These are phyloP conservation scores for Colletotrichum sp. DNA, from an alignment of 2,329 filamentous ascomycete species.

Conservation along the genomic window DNA sequence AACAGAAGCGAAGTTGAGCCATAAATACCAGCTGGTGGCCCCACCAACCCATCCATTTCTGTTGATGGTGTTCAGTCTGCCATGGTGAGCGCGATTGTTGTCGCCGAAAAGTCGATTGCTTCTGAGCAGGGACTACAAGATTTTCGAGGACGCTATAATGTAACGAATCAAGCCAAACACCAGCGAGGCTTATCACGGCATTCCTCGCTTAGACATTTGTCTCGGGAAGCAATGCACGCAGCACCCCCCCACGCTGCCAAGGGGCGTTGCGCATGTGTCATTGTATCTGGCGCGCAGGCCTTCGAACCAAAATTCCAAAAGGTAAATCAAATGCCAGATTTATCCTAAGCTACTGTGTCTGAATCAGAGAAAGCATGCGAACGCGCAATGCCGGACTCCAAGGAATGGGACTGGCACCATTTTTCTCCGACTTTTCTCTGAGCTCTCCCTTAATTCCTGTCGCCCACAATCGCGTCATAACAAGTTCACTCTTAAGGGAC, in stretches of 20 bases:
- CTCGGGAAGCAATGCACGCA: not conserved
- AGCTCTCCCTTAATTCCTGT: not conserved
- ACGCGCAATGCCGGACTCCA: not conserved
- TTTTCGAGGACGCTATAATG: not conserved
- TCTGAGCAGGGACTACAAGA: not conserved
- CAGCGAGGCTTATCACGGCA: not conserved
- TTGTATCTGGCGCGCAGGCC: not conserved
- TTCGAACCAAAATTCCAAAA: not conserved
- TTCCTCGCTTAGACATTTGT: not conserved
- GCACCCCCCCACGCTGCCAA: not conserved
- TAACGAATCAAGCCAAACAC: not conserved
- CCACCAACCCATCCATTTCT: rapidly evolving
- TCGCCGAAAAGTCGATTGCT: not conserved
- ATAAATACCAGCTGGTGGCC: rapidly evolving
- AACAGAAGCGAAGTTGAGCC: not conserved
- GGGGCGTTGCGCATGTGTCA: not conserved
- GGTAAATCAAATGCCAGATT: not conserved
- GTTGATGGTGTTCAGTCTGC: not conserved
- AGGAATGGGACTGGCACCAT: not conserved
- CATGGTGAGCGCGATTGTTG: not conserved
- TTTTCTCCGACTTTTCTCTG: not conserved
- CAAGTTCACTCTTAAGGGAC: not conserved
- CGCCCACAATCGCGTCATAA: not conserved
- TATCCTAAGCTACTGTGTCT: not conserved
- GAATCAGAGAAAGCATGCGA: not conserved